Evolutionary conservation across 148 eudicot genomes (phyloP), one percentile per base, ranked within the genome.

Genomic region (Silene uniflora): DNA sequence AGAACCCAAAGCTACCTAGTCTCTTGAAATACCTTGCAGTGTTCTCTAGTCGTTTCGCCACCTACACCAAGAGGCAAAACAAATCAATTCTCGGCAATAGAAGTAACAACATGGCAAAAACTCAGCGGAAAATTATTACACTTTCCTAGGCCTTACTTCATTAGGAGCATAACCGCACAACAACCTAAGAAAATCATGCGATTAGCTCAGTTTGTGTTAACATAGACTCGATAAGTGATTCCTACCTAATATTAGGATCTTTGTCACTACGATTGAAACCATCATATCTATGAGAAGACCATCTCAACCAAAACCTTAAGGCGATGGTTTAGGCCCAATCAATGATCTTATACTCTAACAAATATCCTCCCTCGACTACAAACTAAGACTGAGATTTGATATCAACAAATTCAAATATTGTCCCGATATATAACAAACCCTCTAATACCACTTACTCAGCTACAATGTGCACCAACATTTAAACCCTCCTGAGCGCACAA

Each of bases 11-110:
- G 77, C 88, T 84, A 44, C 98, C 96, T 80, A 90, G 82, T 74
- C 90, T 90, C 87, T 88, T 94, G 88, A 94, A 89, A 76, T 91
- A 86, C 83, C 92, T 94, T 14, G 97, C 85, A 0, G 97, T 91
- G 39, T 71, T 83, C 84, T 88, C 90, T 79, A 94, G 81, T 85
- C 96, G 86, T 76, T 90, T 94, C 10, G 93, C 83, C 76, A 90
- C 97, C 98, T 91, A 39, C 8, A 6, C 44, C 44, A 39, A 39
- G 44, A 39, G n/a, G n/a, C n/a, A 39, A 1, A 39, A 39, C 6
- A 39, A 6, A 39, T 39, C 44, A 39, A 39, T 39, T 39, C 44
- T 39, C 10, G 44, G 10, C 7, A 39, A 9, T 39, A 6, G 9
- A 39, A 39, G 10, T 39, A 39, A 7, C 44, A 0, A 39, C 44